phyloP scores from a whole-genome alignment of 2,329 filamentous ascomycete genomes.

The Trichoderma afroharzianum region DNA sequence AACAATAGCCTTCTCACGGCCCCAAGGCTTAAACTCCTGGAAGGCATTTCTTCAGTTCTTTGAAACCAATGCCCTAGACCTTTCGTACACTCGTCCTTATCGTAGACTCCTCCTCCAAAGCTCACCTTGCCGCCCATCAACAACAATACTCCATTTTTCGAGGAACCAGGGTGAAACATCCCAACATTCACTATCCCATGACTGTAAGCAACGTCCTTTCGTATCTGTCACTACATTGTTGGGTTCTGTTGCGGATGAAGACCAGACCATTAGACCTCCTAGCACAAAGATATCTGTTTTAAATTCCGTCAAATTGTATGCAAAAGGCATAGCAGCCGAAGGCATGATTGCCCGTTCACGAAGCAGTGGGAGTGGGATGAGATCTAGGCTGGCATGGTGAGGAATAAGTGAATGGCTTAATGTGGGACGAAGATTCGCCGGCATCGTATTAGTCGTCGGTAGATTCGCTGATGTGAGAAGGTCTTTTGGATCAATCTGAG shows the following conservation, averaged over 20 bases:
- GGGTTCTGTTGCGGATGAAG: background rate
- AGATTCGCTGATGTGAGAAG: background rate
- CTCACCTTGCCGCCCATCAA: background rate
- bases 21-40: background rate
- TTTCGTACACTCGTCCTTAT: background rate
- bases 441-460: background rate
- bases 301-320: background rate
- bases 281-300: background rate
- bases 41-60: background rate
- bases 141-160: background rate
- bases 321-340: background rate
- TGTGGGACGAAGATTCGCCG: background rate
- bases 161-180: background rate
- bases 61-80: background rate
- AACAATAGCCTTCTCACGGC: background rate
- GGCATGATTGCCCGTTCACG: background rate
- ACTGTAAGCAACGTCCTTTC: background rate
- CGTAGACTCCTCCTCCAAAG: background rate
- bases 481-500: background rate
- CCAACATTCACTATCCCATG: background rate
- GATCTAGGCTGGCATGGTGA: background rate
- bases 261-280: background rate
- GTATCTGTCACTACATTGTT: background rate
- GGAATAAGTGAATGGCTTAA: background rate
- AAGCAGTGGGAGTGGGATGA: background rate